These are phyloP conservation scores for Solanum appendiculatum DNA, from an alignment of 257 asterid genomes.

Conservation along the genomic window DNA sequence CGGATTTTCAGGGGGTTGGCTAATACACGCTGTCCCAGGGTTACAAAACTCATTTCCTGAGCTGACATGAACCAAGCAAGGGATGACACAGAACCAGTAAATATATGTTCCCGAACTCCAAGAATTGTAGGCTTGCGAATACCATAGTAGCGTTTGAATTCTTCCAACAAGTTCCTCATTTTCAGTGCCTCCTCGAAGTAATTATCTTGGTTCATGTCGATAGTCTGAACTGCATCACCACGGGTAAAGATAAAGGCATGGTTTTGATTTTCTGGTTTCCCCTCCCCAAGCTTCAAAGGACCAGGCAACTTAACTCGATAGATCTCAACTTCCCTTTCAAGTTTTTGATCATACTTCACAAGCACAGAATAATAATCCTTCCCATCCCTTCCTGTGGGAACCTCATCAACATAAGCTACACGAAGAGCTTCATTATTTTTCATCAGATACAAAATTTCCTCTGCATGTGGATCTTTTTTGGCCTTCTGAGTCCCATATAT, in stretches of 20 bases:
- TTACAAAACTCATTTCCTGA: slow-evolving; percentile 95
- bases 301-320: slow-evolving; percentile 97
- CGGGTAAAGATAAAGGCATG: slow-evolving; percentile 94
- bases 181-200: slow-evolving; percentile 98
- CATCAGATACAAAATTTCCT: slow-evolving; percentile 86
- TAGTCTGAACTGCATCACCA: slow-evolving; percentile 98
- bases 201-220: slow-evolving; percentile 98
- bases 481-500: slow-evolving; percentile 96
- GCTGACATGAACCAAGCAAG: slow-evolving; percentile 99
- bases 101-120: slow-evolving; percentile 93
- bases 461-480: slow-evolving; percentile 94
- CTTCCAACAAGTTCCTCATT: slow-evolving; percentile 93
- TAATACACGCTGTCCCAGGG: slow-evolving; percentile 97
- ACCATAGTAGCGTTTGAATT: slow-evolving; percentile 69
- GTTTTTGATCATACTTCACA: slow-evolving; percentile 76
- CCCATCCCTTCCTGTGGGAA: slow-evolving; percentile 77
- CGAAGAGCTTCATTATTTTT: slow-evolving; percentile 91
- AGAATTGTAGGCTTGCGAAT: slow-evolving; percentile 89
- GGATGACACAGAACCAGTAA: slow-evolving; percentile 96
- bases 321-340: slow-evolving; percentile 88
- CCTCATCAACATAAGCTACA: slow-evolving; percentile 99
- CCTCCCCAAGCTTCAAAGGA: slow-evolving; percentile 96
- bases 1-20: slow-evolving; percentile 96
- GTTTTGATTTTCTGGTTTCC: slow-evolving; percentile 97
- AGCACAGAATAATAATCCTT: slow-evolving; percentile 81